Percentiles rank a stretch among this genome's conserved stretches.
These are phyloP conservation scores for Kluyveromyces dobzhanskii DNA, from an alignment of 805 yeast genomes.

Conservation along the genomic window DNA sequence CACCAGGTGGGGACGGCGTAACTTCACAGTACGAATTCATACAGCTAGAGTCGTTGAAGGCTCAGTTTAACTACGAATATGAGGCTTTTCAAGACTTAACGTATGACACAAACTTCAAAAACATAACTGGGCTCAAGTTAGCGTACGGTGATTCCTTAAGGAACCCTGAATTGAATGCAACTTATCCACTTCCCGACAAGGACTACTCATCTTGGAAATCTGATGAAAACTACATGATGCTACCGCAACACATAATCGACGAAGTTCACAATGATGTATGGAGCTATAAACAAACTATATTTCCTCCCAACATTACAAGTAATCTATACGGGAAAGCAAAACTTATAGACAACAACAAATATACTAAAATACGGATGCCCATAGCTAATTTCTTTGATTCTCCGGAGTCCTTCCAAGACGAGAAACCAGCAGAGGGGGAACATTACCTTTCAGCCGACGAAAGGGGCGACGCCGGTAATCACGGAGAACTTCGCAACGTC, in stretches of 20 bases:
- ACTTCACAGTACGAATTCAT: slow-evolving; percentile 31
- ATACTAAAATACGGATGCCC: slow-evolving; percentile 25
- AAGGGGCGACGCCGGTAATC: slow-evolving; percentile 13
- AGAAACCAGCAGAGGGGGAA: slow-evolving; percentile 21
- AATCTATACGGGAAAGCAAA: slow-evolving; percentile 37
- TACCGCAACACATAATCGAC: slow-evolving; percentile 50
- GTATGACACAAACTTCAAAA: slow-evolving; percentile 51
- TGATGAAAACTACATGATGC: slow-evolving; percentile 43
- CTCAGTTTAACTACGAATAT: slow-evolving; percentile 29
- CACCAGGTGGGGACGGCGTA: slow-evolving; percentile 28
- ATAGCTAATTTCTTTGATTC: slow-evolving; percentile 27
- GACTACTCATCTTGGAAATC: slow-evolving; percentile 39
- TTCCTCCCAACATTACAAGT: slow-evolving; percentile 42
- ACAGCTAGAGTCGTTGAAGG: slow-evolving; percentile 33
- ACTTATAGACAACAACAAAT: slow-evolving; percentile 14
- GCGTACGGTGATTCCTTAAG: slow-evolving; percentile 52
- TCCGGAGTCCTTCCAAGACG: slow-evolving; percentile 22
- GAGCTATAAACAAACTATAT: slow-evolving; percentile 30
- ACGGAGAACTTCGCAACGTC: slow-evolving; percentile 22
- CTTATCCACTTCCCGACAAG: slow-evolving; percentile 50
- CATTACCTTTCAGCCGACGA: slow-evolving; percentile 8
- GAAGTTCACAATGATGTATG: slow-evolving; percentile 43
- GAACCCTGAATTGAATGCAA: slow-evolving; percentile 36
- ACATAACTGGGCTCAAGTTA: slow-evolving; percentile 62
- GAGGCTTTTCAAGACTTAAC: slow-evolving; percentile 33